Evolutionary conservation across 192 early-diverging fungal genomes (phyloP).

Genomic region (Funneliformis geosporum): DNA sequence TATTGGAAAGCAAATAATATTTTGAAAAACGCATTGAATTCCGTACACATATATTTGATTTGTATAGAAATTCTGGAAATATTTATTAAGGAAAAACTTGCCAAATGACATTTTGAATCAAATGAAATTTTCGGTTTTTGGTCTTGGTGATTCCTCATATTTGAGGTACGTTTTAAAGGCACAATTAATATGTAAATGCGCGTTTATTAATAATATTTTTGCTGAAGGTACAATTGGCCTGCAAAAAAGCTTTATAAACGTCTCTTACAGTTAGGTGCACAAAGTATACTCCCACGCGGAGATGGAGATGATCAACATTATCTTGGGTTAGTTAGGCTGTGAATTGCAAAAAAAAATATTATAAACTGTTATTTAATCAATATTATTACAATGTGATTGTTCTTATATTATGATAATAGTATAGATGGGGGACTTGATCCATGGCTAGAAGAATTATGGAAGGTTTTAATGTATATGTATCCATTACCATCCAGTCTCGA

Average conservation of each 20-base stretch:
- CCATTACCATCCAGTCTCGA: conserved; percentile 60
- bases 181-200: background rate
- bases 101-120: conserved; percentile 63
- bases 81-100: conserved; percentile 80
- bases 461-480: conserved; percentile 53
- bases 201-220: background rate
- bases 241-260: conserved; percentile 90
- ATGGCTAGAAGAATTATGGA: conserved; percentile 84
- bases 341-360: background rate
- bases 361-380: too few relatives aligned
- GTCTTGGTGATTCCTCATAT: conserved; percentile 95
- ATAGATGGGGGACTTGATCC: conserved; percentile 87
- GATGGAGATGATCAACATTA: conserved; percentile 98
- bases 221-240: conserved; percentile 83
- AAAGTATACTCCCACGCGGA: conserved; percentile 65
- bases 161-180: conserved; percentile 56
- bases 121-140: conserved; percentile 87
- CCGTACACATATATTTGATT: too few relatives aligned
- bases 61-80: conserved; percentile 79
- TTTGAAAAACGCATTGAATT: conserved; percentile 14
- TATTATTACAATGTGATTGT: background rate
- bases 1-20: background rate
- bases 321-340: conserved; percentile 60
- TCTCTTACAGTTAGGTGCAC: conserved; percentile 82
- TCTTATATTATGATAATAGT: conserved; percentile 36